phyloP scores from a whole-genome alignment of 176 grass and related monocot genomes.

The Eleusine coracana region DNA sequence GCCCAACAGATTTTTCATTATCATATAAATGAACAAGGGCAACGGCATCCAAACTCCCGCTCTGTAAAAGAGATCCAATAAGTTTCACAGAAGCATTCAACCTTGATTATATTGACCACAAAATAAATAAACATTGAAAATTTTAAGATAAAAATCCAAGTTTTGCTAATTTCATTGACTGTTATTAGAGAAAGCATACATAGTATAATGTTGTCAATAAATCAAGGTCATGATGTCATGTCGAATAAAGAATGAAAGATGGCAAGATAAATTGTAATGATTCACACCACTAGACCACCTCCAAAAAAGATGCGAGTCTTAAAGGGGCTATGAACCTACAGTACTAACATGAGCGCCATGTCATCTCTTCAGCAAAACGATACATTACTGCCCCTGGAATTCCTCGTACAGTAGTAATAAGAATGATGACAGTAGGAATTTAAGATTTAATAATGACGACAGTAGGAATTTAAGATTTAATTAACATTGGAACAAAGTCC shows the following conservation, averaged over 20 bases:
- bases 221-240: not conserved
- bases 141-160: not conserved
- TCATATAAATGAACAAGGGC: constrained; percentile 89
- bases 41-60: constrained; percentile 75
- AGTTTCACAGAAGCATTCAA: constrained; percentile 3
- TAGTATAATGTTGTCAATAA: not conserved
- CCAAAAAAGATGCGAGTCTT: not conserved
- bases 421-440: constrained; percentile 7
- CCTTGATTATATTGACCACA: not conserved
- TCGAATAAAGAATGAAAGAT: not conserved
- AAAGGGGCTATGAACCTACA: not conserved
- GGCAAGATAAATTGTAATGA: not conserved
- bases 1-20: constrained; percentile 67
- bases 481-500: not conserved
- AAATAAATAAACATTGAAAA: not conserved
- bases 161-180: not conserved
- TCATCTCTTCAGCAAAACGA: not conserved
- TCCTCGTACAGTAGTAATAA: not conserved
- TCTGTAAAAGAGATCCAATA: constrained; percentile 51
- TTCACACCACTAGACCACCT: constrained; percentile 4
- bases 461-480: not conserved
- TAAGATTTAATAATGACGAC: not conserved
- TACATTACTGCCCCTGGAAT: not conserved
- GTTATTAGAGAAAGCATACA: constrained; percentile 5
- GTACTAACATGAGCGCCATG: not conserved